Evolutionary conservation across 148 eudicot genomes (phyloP).

Genomic region (Salicornia ramosissima): DNA sequence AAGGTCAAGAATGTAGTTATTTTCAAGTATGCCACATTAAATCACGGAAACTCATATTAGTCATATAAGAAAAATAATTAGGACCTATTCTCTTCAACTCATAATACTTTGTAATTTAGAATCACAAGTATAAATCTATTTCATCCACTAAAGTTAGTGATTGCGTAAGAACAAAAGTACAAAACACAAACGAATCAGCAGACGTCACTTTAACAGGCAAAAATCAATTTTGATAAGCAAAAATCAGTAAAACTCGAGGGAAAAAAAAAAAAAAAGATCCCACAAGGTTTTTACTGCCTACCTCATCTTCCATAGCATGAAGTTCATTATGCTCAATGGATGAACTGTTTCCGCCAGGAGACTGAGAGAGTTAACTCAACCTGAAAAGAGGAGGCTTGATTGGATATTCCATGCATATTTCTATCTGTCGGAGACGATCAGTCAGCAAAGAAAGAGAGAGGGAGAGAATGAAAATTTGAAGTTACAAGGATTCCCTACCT

Average conservation of each 20-base stretch:
- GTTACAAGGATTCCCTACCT: slow-evolving; percentile 36
- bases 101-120: no score
- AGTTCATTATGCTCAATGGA: slow-evolving; percentile 58
- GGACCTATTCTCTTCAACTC: no score
- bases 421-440: slow-evolving; percentile 45
- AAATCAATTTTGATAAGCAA: not conserved
- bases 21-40: no score
- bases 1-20: no score
- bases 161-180: not conserved
- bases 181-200: not conserved
- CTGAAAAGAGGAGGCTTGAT: slow-evolving; percentile 76
- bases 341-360: slow-evolving; percentile 37
- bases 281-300: slow-evolving; percentile 29
- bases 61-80: not conserved
- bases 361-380: slow-evolving; percentile 34
- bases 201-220: not conserved
- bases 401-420: slow-evolving; percentile 84
- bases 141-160: no score
- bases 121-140: no score
- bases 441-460: slow-evolving; percentile 21
- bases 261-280: no score
- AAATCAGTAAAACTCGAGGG: not conserved
- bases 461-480: not conserved
- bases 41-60: not conserved
- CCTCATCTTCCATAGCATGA: slow-evolving; percentile 97